A percentile compares a stretch with the other conserved stretches of the same genome.
phyloP scores from a whole-genome alignment of 441 rosid species.

The Populus hybrid region DNA sequence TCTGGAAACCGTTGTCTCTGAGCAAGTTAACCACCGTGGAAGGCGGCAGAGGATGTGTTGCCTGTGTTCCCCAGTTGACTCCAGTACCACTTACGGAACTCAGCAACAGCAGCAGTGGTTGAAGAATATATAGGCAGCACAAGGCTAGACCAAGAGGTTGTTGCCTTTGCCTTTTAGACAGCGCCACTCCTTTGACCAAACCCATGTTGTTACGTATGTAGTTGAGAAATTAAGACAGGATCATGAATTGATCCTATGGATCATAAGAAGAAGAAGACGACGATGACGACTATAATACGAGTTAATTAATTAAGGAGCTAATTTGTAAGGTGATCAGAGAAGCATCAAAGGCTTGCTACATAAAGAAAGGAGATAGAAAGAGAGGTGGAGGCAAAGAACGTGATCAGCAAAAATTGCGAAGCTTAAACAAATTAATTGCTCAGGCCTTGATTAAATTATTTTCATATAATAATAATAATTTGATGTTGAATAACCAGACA shows the following conservation, averaged over 20 bases:
- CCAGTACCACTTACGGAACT: slow-evolving; percentile 33
- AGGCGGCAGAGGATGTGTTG: slow-evolving; percentile 63
- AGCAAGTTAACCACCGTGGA: slow-evolving; percentile 53
- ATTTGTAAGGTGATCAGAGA: background rate
- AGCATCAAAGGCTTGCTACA: background rate
- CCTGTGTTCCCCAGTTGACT: slow-evolving; percentile 68
- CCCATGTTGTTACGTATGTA: background rate
- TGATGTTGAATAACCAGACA: background rate
- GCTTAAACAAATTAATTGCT: background rate
- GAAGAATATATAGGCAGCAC: background rate
- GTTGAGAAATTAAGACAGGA: background rate
- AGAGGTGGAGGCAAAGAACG: background rate
- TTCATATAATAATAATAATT: background rate
- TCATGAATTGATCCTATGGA: background rate
- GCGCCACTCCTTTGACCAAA: background rate
- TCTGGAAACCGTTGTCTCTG: slow-evolving; percentile 62
- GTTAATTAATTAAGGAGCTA: background rate
- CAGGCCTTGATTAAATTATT: background rate
- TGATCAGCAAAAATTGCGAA: background rate
- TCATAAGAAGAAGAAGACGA: background rate
- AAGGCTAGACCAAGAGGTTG: background rate
- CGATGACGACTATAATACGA: background rate
- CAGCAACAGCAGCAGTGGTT: background rate
- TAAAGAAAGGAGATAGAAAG: background rate
- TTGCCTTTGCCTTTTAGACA: background rate